These are phyloP conservation scores for Microcyclosporella mali DNA, from an alignment of 2,329 filamentous ascomycete genomes.

Conservation along the genomic window DNA sequence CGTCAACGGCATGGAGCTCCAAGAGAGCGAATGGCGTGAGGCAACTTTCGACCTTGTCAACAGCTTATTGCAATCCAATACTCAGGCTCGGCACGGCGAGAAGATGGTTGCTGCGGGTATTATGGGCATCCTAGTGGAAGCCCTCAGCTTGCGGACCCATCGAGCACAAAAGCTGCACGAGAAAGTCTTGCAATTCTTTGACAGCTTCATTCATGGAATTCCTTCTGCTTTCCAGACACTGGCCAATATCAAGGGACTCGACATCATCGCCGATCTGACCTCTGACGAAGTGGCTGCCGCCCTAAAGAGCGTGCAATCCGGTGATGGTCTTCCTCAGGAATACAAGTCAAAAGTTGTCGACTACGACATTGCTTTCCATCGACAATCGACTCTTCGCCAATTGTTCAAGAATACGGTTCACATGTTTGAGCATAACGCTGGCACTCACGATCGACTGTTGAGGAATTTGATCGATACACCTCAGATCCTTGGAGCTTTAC, in stretches of 20 bases:
- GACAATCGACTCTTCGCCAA: slow-evolving; percentile 89
- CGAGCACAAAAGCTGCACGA: slow-evolving; percentile 79
- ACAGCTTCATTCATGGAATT: slow-evolving; percentile 74
- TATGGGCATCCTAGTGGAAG: slow-evolving; percentile 83
- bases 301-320: slow-evolving; percentile 58
- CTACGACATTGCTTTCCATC: slow-evolving; percentile 86
- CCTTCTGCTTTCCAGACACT: slow-evolving; percentile 79
- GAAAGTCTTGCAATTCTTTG: slow-evolving; percentile 78
- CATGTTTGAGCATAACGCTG: slow-evolving; percentile 76
- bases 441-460: slow-evolving; percentile 81
- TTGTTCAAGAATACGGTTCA: slow-evolving; percentile 94
- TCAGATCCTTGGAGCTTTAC: slow-evolving; percentile 70
- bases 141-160: slow-evolving; percentile 72
- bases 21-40: slow-evolving; percentile 81
- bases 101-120: slow-evolving; percentile 85
- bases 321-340: slow-evolving; percentile 63
- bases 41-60: slow-evolving; percentile 82
- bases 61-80: slow-evolving; percentile 58
- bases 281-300: slow-evolving; percentile 70
- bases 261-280: slow-evolving; percentile 82
- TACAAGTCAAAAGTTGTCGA: slow-evolving; percentile 80
- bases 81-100: slow-evolving; percentile 57
- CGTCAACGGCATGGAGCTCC: slow-evolving; percentile 51
- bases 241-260: slow-evolving; percentile 74
- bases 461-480: slow-evolving; percentile 93